Evolutionary conservation across 2,329 filamentous ascomycete species (phyloP).

Genomic region (Aquanectria penicillioides): DNA sequence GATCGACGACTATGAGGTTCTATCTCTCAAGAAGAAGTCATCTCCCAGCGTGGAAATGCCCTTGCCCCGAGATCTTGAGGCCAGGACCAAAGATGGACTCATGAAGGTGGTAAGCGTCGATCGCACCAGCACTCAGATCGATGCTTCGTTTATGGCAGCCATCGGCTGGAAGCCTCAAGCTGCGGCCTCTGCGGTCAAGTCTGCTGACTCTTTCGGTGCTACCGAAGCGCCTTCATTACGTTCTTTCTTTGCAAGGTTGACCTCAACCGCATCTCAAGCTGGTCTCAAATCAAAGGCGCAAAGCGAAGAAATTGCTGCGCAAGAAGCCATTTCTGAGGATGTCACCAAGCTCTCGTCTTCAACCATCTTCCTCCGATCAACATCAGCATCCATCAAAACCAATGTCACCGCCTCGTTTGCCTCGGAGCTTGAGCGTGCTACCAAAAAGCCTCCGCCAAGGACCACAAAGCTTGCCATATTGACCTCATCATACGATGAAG

Average conservation of each 20-base stretch:
- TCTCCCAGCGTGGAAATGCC: constrained; percentile 78
- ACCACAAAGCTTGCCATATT: constrained; percentile 86
- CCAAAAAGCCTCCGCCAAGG: constrained; percentile 95
- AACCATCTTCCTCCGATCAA: constrained; percentile 89
- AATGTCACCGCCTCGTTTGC: constrained; percentile 78
- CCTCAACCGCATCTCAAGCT: constrained; percentile 63
- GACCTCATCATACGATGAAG: constrained; percentile 90
- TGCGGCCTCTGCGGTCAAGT: constrained; percentile 51
- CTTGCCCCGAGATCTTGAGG: constrained; percentile 82
- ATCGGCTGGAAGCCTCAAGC: constrained; percentile 81
- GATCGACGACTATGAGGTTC: constrained; percentile 86
- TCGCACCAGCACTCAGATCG: constrained; percentile 89
- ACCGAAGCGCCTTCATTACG: constrained; percentile 70
- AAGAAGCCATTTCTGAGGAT: constrained; percentile 74
- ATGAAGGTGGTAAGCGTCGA: constrained; percentile 89
- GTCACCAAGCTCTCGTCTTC: constrained; percentile 76
- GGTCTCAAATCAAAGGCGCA: constrained; percentile 64
- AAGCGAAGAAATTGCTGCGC: constrained; percentile 69
- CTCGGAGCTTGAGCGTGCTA: constrained; percentile 90
- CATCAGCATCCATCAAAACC: constrained; percentile 83
- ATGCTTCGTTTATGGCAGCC: constrained; percentile 88
- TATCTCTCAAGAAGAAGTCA: constrained; percentile 84
- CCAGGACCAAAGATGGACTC: constrained; percentile 83
- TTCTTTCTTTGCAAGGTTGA: constrained; percentile 84
- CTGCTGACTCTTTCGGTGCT: constrained; percentile 60